These are phyloP conservation scores for Haematococcus lacustris DNA, from an alignment of 139 green algal species.

Conservation along the genomic window DNA sequence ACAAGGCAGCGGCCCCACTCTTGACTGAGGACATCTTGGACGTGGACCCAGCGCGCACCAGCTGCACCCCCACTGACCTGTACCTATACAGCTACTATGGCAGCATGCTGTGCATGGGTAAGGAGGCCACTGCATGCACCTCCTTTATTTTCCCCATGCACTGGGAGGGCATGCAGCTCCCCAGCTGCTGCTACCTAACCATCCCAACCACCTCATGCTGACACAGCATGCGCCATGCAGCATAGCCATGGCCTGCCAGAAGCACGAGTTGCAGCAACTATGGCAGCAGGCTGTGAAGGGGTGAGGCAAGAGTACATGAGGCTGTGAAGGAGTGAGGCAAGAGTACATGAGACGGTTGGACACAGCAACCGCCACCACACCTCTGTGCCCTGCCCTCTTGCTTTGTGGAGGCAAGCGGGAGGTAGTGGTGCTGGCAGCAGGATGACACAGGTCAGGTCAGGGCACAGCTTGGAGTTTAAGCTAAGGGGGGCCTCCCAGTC, in stretches of 20 bases:
- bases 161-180: not conserved
- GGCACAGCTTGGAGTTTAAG: too few relatives aligned
- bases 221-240: not conserved
- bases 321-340: too few relatives aligned
- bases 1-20: conserved; percentile 46
- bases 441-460: too few relatives aligned
- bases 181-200: not conserved
- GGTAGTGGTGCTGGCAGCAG: too few relatives aligned
- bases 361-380: too few relatives aligned
- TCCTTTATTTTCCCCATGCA: too few relatives aligned
- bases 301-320: too few relatives aligned
- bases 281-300: not conserved
- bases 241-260: not conserved
- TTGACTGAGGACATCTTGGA: conserved; percentile 63
- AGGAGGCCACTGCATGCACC: not conserved
- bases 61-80: conserved; percentile 61
- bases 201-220: not conserved
- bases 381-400: too few relatives aligned
- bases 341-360: too few relatives aligned
- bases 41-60: conserved; percentile 64
- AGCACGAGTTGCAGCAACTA: not conserved
- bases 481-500: too few relatives aligned
- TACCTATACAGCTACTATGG: conserved; percentile 95
- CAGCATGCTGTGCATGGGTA: conserved; percentile 68
- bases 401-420: too few relatives aligned